Evolutionary conservation across 225 moss, liverwort and hornwort genomes (phyloP), one percentile per base, ranked within the genome.

Genomic region (Sphagnum contortum): DNA sequence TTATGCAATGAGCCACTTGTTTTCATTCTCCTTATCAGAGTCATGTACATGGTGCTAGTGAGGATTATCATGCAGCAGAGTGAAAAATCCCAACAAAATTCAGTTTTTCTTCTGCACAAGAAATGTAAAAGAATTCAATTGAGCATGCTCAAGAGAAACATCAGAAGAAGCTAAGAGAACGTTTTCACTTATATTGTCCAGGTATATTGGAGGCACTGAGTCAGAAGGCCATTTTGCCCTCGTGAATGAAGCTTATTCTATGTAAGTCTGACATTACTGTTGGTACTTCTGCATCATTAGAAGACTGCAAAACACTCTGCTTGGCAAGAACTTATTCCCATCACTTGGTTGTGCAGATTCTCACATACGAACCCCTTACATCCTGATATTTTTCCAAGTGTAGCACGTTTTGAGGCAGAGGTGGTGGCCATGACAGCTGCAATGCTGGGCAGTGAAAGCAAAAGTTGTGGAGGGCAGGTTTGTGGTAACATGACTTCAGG

Each of bases 401-500:
- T 99, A 67, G 6, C 84, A 60, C 93, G 91, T 50, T 99, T 99
- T 76, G 98, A 99, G 82, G 89, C 93, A 60, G 98, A 99, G 82
- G 98, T 99, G 66, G 98, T 99, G 64, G 86, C 94, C 68, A 99
- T 99, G 98, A 93, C 98, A 60, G 89, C 91, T 72, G 69, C 93
- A 45, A 83, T 93, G 77, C 81, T 93, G 60, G 93, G 98, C 52
- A 93, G 93, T 77, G 90, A 98, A 67, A 75, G 84, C 48, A 71
- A 75, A 73, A 75, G 79, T 62, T 82, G 93, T 45, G 93, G 93
- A 88, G 93, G 93, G 50, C 81, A 89, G 68, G 81, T 93, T 64
- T 99, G 98, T 75, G 98, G 98, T 57, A 99, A 99, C 66, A 93
- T 99, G 98, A 99, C 98, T 59, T 93, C 98, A n/a, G 98, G 98